Conservation (phyloP, 1,139 yeast species). For the Blastobotrys proliferans region DNA sequence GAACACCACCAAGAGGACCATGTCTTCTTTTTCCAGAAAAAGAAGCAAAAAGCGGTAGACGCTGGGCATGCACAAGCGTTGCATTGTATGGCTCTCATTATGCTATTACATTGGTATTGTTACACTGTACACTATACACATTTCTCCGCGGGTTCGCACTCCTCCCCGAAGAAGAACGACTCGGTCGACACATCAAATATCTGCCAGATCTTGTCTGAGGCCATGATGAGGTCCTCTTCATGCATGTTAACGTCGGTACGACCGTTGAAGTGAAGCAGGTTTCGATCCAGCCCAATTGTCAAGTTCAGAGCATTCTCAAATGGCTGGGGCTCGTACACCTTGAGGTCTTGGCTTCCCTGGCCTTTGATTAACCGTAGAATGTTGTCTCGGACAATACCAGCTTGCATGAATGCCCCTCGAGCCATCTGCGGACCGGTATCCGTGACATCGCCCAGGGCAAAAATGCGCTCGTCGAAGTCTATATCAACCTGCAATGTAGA, state of each 20-base stretch:
- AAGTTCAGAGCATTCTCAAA: constrained; percentile 18
- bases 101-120: not conserved
- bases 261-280: constrained; percentile 13
- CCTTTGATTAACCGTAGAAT: constrained; percentile 13
- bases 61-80: not conserved
- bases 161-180: constrained; percentile 3
- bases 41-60: no score
- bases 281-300: constrained; percentile 19
- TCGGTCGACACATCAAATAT: constrained; percentile 15
- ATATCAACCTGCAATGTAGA: constrained; percentile 21
- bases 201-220: constrained; percentile 14
- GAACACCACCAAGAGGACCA: no score
- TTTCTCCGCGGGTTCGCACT: no score
- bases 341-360: not conserved
- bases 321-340: constrained; percentile 14
- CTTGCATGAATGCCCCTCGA: constrained; percentile 19
- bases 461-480: constrained; percentile 16
- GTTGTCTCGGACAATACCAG: constrained; percentile 17
- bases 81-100: not conserved
- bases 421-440: constrained; percentile 21
- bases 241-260: constrained; percentile 12
- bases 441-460: constrained; percentile 26
- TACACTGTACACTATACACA: no score
- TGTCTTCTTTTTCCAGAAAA: no score
- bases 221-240: constrained; percentile 16